phyloP scores from a whole-genome alignment of 2,329 filamentous ascomycete species.

The Colletotrichum sp. region DNA sequence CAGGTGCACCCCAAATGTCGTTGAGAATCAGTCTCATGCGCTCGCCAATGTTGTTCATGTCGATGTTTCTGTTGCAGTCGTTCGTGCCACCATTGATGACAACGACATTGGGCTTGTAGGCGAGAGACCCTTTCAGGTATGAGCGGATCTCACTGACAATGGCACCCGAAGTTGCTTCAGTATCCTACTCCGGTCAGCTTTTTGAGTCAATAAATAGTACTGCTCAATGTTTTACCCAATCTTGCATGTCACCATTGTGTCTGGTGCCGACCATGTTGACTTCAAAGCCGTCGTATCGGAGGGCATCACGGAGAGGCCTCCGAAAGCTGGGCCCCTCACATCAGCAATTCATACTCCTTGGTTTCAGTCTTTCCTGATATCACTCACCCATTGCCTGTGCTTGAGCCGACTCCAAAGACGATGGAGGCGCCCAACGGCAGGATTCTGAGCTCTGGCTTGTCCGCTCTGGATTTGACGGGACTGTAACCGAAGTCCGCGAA shows the following conservation, averaged over 20 bases:
- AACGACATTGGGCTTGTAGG: background rate
- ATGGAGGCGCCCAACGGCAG: background rate
- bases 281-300: background rate
- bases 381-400: background rate
- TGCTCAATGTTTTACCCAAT: background rate
- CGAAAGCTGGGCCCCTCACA: accelerated
- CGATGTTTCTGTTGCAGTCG: background rate
- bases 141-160: background rate
- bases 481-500: background rate
- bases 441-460: background rate
- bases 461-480: background rate
- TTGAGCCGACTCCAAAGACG: background rate
- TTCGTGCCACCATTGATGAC: background rate
- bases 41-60: background rate
- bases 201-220: accelerated
- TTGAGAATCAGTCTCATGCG: background rate
- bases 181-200: background rate
- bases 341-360: background rate
- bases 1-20: background rate
- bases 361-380: background rate
- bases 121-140: background rate
- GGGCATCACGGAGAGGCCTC: background rate
- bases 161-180: background rate
- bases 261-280: background rate
- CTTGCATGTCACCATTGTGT: background rate